Evolutionary conservation across 495 filamentous ascomycete species (phyloP), one percentile per base, ranked within the genome.

Genomic region (Pyrenula massariospora): DNA sequence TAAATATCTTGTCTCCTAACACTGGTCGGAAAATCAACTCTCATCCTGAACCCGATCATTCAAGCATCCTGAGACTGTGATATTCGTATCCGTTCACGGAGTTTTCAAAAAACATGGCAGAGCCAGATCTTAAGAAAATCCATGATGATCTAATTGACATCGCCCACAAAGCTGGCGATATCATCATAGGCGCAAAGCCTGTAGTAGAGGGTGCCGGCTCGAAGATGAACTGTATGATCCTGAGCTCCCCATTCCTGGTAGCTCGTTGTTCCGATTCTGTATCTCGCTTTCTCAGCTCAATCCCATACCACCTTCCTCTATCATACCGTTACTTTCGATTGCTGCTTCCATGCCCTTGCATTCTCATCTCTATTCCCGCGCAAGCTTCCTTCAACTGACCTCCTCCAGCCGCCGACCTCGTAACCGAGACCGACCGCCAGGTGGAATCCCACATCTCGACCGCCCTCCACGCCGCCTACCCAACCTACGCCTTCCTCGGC

Each of bases 391-490:
- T n/a, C n/a, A n/a, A n/a, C n/a, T n/a, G n/a, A n/a, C n/a, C n/a
- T 2, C 20, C 23, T 55, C 2, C 51, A 89, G 86, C 86, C 57
- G 85, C 83, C 57, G 90, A 95, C 66, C 79, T 94, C 25, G 89
- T 95, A 25, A 95, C 90, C 22, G 85, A 92, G 68, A 89, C 89
- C 59, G 89, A 95, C 70, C 82, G 81, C 60, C 88, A 86, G 1
- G 86, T 95, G 49, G 89, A 95, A 64, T 77, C 75, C 22, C 82
- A 89, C 73, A 80, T 94, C 54, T 83, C 80, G 2, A 74, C 74
- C 1, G 73, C 73, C n/a, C 76, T 95, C 24, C 73, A 68, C 49
- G 63, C 74, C 22, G 74, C 73, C 57, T 92, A 87, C 69, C 88
- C 89, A 0, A 56, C 71, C 58, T 91, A 84, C 70, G 67, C 73